Base-by-base conservation (phyloP, 805 yeast genomes). In the Kodamaea neixiangensis region DNA sequence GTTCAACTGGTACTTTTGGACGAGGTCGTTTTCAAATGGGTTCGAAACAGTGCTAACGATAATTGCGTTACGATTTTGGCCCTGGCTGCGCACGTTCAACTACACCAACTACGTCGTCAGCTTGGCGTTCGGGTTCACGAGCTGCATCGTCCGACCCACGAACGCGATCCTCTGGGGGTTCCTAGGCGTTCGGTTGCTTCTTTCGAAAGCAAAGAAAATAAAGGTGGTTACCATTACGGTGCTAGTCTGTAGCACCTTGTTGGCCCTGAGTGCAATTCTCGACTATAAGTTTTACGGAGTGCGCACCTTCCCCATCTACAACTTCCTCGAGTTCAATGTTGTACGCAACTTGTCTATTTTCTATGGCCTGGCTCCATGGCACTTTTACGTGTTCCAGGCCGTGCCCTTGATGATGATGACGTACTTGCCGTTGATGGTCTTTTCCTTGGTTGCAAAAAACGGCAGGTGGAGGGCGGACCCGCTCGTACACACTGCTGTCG, bases 11-110 rank as follows among this genome's bases (percentile, higher is more conserved):
- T 89, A 79, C 67, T 76, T 85, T 39, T 74, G 82, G 37, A 85
- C 96, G 1, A 77, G 99, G 55, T 83, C 97, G 1, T 94, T 94
- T 63, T 82, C 96, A 47, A 94, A 93, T 61, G 81, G 87, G 15
- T 72, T 91, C 46, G 99, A 94, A 65, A 78, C 86, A 78, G 75
- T 79, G 1, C 62, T 91, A 48, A 87, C 94, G 0, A 73, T 84
- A 0, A 67, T 81, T 7, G 91, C 91, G 0, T 69, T 93, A 44
- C 73, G 78, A 13, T 79, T 75, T 62, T 88, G 96, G 96, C 85
- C 90, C 13, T 83, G 87, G 87, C 65, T 72, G 46, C 29, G 59
- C 54, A 46, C 19, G 35, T 54, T 53, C 50, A 50, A 21, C 50
- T 33, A 52, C 18, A 21, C 51, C 38, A 38, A 37, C 2, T 68